These are phyloP conservation scores for Penstemon newberryi DNA, from an alignment of 257 asterid species.

Conservation along the genomic window DNA sequence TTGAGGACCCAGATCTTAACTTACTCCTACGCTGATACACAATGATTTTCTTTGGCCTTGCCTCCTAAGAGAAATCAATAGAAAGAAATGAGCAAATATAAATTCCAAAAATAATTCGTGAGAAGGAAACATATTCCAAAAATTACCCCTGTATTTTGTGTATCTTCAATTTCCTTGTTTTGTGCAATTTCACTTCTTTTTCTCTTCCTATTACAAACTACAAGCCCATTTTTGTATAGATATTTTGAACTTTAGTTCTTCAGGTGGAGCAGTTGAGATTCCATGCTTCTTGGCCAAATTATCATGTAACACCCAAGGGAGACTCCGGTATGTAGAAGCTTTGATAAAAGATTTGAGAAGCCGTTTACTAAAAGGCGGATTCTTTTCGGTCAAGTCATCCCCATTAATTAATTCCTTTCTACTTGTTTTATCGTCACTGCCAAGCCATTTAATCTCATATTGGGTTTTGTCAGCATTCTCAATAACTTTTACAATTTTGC, in stretches of 20 bases:
- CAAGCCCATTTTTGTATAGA: constrained; percentile 64
- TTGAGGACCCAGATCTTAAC: constrained; percentile 30
- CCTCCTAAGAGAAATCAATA: constrained; percentile 35
- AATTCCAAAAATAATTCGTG: constrained; percentile 21
- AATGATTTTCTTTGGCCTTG: constrained; percentile 39
- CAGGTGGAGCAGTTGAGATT: constrained; percentile 69
- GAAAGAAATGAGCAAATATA: constrained; percentile 21
- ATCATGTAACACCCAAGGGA: constrained; percentile 94
- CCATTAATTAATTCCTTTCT: constrained; percentile 53
- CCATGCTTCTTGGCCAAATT: constrained; percentile 71
- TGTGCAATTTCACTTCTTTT: constrained; percentile 72
- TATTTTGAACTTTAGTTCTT: constrained; percentile 46
- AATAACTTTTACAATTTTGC: constrained; percentile 60
- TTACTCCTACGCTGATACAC: constrained; percentile 43
- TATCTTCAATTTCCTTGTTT: constrained; percentile 55
- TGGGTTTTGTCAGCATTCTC: constrained; percentile 55
- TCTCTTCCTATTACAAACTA: constrained; percentile 69
- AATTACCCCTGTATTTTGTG: constrained; percentile 48
- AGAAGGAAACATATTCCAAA: constrained; percentile 20
- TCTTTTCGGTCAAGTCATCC: constrained; percentile 65
- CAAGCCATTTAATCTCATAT: constrained; percentile 84
- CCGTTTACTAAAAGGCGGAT: constrained; percentile 69
- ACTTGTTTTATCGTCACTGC: constrained; percentile 48
- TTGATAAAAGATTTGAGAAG: constrained; percentile 79
- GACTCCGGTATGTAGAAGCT: constrained; percentile 80